phyloP scores from a whole-genome alignment of 306 rosid species.

The Ceratonia siliqua region DNA sequence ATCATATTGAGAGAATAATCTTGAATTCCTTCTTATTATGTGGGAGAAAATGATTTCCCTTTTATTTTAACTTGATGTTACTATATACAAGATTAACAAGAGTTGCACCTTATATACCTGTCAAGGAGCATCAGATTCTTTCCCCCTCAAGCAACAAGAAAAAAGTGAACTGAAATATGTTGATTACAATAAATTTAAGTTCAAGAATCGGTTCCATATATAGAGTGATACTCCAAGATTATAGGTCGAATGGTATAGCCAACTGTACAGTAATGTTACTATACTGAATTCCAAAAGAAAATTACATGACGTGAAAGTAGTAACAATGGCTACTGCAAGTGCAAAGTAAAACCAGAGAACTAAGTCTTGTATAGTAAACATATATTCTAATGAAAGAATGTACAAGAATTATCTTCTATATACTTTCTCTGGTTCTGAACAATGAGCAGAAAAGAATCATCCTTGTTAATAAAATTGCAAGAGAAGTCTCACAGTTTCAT shows the following conservation, averaged over 20 bases:
- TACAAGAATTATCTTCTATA: slow-evolving; percentile 50
- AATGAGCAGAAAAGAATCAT: slow-evolving; percentile 38
- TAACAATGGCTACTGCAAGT: slow-evolving; percentile 31
- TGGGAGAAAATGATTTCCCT: no score
- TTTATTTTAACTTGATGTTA: no score
- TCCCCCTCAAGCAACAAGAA: no score
- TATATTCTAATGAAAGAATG: slow-evolving; percentile 49
- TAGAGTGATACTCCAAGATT: slow-evolving; percentile 27
- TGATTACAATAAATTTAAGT: not conserved
- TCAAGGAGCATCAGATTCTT: no score
- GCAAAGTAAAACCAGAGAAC: slow-evolving; percentile 22
- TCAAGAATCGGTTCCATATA: not conserved
- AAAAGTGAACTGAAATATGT: not conserved
- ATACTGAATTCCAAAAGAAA: slow-evolving; percentile 42
- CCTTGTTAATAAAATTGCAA: slow-evolving; percentile 40
- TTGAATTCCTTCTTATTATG: no score
- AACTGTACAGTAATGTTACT: slow-evolving; percentile 58
- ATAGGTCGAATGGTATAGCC: slow-evolving; percentile 32
- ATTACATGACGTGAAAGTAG: slow-evolving; percentile 38
- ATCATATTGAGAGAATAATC: no score
- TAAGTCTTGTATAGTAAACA: slow-evolving; percentile 16
- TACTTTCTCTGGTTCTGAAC: slow-evolving; percentile 35
- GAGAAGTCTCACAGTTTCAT: slow-evolving; percentile 37
- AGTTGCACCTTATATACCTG: no score
- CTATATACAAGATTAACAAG: no score